Base-by-base conservation (phyloP, 2,329 filamentous ascomycete genomes). In the Aureobasidium musti region DNA sequence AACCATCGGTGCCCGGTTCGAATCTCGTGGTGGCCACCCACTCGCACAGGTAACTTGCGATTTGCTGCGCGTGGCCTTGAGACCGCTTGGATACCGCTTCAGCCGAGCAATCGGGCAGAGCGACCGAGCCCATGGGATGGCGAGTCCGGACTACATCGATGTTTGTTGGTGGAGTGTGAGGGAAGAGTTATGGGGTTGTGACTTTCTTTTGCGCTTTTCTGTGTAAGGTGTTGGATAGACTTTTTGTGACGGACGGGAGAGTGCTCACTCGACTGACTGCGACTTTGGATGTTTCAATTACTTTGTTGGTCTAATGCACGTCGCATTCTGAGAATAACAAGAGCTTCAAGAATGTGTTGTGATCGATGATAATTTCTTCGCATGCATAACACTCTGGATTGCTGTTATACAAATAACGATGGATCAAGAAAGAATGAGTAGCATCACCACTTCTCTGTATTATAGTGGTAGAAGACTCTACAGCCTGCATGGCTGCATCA, bases 21-120 rank as follows among this genome's bases (percentile, higher is more conserved):
- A 83, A 82, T 77, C 79, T 77, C 74, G 78, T 81, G 82, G 79
- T 79, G 79, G 80, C 78, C 77, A 77, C 75, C 77, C 75, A 84
- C 83, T 84, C 83, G 81, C 79, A 77, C 74, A 80, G 81, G 82
- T 79, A 84, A 81, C 82, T 80, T 77, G 78, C 80, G 83, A 84
- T n/a, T 77, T 70, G 82, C 79, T 83, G 73, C 66, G 79, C n/a
- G 75, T 74, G 77, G 76, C 79, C 78, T 72, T 85, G 82, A 84
- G 83, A 78, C 64, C 72, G 77, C 82, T 83, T 81, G 78, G 80
- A 75, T 74, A 84, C 70, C 69, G 54, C 81, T 83, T 83, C 81
- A 85, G 83, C 80, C 81, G 82, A 84, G 83, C 77, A 82, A 85
- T 84, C 82, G 81, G 82, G 82, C 83, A 85, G 81, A 83, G 81